Evolutionary conservation across 2,329 filamentous ascomycete species (phyloP).

Genomic region (Penicillium sp.): DNA sequence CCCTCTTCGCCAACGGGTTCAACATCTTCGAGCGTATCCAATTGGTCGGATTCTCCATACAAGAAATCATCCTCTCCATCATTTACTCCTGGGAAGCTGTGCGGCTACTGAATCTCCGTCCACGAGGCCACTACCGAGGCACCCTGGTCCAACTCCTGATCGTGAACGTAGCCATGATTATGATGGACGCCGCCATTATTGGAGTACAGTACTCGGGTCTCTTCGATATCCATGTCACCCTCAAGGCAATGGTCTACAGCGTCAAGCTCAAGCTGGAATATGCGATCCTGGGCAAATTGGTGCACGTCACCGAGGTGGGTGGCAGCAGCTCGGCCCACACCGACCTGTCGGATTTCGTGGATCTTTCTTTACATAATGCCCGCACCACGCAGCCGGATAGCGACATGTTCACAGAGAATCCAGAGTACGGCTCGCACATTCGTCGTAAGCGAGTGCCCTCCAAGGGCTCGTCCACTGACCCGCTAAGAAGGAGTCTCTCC

Average conservation of each 20-base stretch:
- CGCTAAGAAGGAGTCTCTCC: conserved; percentile 7
- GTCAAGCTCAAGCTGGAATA: conserved; percentile 51
- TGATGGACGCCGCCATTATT: conserved; percentile 45
- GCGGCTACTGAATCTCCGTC: conserved; percentile 47
- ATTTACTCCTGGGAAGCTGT: conserved; percentile 54
- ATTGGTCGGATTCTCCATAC: conserved; percentile 54
- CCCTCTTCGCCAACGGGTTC: conserved; percentile 34
- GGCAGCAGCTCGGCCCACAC: conserved; percentile 18
- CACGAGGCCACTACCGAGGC: conserved; percentile 36
- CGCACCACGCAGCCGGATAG: conserved; percentile 11
- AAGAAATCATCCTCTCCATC: conserved; percentile 53
- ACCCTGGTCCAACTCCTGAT: conserved; percentile 47
- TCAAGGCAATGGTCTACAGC: conserved; percentile 48
- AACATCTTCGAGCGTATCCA: conserved; percentile 53
- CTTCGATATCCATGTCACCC: conserved; percentile 44
- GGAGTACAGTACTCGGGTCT: conserved; percentile 42
- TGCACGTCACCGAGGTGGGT: conserved; percentile 25
- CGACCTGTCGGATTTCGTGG: conserved; percentile 26
- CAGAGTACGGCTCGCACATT: conserved; percentile 2
- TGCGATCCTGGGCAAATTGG: conserved; percentile 43
- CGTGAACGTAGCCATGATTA: conserved; percentile 48
- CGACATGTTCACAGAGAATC: conserved; percentile 6
- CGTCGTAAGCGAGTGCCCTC: conserved; percentile 5
- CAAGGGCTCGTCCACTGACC: conserved; percentile 16
- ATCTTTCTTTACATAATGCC: conserved; percentile 18